Evolutionary conservation across 768 basidiomycete species (phyloP), one percentile per base, ranked within the genome.

Genomic region (Pulveroboletus sp.): DNA sequence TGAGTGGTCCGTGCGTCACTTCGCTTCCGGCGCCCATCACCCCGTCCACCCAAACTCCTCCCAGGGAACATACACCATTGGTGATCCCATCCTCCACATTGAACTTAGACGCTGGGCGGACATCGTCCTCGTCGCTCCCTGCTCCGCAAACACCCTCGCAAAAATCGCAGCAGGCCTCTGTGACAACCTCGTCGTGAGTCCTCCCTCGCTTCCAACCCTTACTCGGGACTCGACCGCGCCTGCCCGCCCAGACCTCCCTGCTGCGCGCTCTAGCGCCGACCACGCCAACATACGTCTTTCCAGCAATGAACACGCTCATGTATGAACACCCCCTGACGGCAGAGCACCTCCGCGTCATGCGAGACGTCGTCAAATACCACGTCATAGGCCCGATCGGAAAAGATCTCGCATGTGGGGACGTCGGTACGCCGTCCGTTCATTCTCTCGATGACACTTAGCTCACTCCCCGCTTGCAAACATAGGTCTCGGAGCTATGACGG

Each of bases 231-330:
- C 6, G 27, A 29, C 27, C 6, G 27, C 27, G 27, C 6, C 12
- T 6, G 27, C 6, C 27, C 27, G 27, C 20, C 27, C 54, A 86
- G 85, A 86, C 83, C 11, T 86, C 92, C 13, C 76, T 96, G 4
- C 78, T 96, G 51, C 83, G 92, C 19, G 94, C 92, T 0, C 73
- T 95, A 0, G 75, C 88, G 3, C 89, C 93, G 0, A 76, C 79
- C 6, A 96, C 91, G 0, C 88, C 89, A 6, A 93, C 91, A 7
- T 92, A 86, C 61, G 69, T 97, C 31, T 98, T 94, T 63, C 95
- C 95, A 2, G 96, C 95, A 0, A 99, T 98, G 95, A 99, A 99
- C 67, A 98, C 96, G 4, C 74, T 91, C 56, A 99, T 99, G 95
- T 98, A 90, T 63, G 82, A 89, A 51, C 94, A 98, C 63, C 93